Evolutionary conservation across 1,284 basidiomycete species (phyloP).

Genomic region (Cryptococcus floricola): DNA sequence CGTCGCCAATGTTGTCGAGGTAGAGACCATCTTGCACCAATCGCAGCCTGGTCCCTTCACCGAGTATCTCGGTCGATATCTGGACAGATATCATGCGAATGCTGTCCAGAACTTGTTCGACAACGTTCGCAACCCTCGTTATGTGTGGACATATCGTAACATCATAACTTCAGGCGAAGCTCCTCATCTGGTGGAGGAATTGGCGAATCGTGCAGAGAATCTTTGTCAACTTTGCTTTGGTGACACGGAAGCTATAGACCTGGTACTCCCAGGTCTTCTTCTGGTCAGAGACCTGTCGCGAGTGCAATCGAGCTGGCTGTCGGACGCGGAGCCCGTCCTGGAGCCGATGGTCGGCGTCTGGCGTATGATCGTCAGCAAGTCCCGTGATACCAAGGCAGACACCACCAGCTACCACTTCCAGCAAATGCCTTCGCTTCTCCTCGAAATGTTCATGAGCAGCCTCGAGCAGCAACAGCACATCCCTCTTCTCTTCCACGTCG

Average conservation of each 20-base stretch:
- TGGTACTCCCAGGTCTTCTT: slow-evolving; percentile 65
- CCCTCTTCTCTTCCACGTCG: slow-evolving; percentile 84
- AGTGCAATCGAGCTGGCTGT: slow-evolving; percentile 68
- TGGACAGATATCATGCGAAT: slow-evolving; percentile 84
- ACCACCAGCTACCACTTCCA: slow-evolving; percentile 53
- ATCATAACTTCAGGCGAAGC: slow-evolving; percentile 74
- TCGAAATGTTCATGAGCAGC: slow-evolving; percentile 68
- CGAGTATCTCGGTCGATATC: slow-evolving; percentile 82
- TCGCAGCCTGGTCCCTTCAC: slow-evolving; percentile 89
- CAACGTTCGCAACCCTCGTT: slow-evolving; percentile 67
- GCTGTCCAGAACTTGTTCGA: slow-evolving; percentile 80
- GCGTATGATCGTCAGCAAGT: slow-evolving; percentile 53
- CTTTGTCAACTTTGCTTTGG: slow-evolving; percentile 62
- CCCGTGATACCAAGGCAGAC: slow-evolving; percentile 39
- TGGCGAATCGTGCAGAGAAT: slow-evolving; percentile 61
- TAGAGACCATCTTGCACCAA: slow-evolving; percentile 86
- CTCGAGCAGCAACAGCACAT: slow-evolving; percentile 67
- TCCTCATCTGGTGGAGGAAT: slow-evolving; percentile 68
- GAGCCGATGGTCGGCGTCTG: slow-evolving; percentile 69
- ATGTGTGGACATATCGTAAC: slow-evolving; percentile 74
- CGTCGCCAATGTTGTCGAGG: slow-evolving; percentile 84
- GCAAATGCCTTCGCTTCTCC: slow-evolving; percentile 66
- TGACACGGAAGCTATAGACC: slow-evolving; percentile 55
- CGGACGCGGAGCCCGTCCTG: slow-evolving; percentile 57
- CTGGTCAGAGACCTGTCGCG: slow-evolving; percentile 73